A percentile compares a stretch with the other conserved stretches of the same genome.
Conservation (phyloP, 345 rosid species). For the Erodium maritimum region DNA sequence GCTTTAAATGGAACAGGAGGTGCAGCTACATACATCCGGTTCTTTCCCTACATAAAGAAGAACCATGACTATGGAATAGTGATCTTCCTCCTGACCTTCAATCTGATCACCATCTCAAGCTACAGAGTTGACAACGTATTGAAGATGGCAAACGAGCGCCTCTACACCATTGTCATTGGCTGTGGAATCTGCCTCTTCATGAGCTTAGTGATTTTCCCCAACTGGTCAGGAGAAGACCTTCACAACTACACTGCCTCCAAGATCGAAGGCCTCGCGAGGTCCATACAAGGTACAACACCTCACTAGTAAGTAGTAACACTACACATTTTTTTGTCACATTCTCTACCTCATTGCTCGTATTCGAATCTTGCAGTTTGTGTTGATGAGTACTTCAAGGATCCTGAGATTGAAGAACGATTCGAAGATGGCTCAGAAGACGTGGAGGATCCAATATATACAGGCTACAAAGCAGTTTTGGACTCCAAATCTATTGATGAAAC, state of each 20-base stretch:
- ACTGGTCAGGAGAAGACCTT: constrained; percentile 86
- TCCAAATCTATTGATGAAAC: constrained; percentile 71
- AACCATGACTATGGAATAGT: constrained; percentile 82
- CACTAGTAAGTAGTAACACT: not conserved
- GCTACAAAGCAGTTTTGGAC: constrained; percentile 64
- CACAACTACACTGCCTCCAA: constrained; percentile 56
- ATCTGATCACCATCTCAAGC: constrained; percentile 72
- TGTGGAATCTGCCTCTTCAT: constrained; percentile 68
- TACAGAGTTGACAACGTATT: constrained; percentile 50
- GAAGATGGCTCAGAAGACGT: constrained; percentile 16
- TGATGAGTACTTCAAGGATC: constrained; percentile 43
- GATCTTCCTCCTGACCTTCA: constrained; percentile 76
- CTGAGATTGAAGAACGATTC: constrained; percentile 8
- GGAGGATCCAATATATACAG: constrained; percentile 53
- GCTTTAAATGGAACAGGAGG: constrained; percentile 33
- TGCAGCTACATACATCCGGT: constrained; percentile 61
- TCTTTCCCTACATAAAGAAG: constrained; percentile 72
- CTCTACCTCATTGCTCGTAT: not conserved
- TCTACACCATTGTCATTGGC: constrained; percentile 63
- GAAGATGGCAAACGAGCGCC: constrained; percentile 49
- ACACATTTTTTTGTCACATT: not conserved
- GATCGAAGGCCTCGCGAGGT: constrained; percentile 64
- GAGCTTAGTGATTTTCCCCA: constrained; percentile 60
- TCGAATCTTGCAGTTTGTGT: constrained; percentile 47
- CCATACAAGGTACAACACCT: constrained; percentile 46